phyloP scores from a whole-genome alignment of 75 land plant species.

The Selaginella tamariscina region DNA sequence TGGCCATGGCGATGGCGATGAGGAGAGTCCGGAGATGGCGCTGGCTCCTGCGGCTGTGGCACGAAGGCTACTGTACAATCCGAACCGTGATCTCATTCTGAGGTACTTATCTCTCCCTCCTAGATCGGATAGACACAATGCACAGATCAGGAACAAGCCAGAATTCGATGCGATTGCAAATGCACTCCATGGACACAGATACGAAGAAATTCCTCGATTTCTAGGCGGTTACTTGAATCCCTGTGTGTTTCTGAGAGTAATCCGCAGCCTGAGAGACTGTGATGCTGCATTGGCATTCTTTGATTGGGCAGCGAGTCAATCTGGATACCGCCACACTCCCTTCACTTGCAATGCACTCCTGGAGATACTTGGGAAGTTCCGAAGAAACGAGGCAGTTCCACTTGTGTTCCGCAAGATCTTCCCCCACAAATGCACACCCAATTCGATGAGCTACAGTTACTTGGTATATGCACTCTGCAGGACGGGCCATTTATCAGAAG shows the following conservation, averaged over 20 bases:
- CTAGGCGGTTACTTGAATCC: background rate
- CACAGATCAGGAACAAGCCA: too few relatives aligned
- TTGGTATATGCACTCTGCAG: constrained; percentile 1
- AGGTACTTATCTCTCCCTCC: too few relatives aligned
- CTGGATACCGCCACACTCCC: constrained; percentile 31
- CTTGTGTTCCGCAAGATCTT: background rate
- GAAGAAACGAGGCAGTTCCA: background rate
- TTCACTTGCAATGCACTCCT: constrained; percentile 39
- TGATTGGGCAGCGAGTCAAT: constrained; percentile 36
- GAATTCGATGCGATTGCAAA: background rate
- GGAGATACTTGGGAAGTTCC: constrained; percentile 42
- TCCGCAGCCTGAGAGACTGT: background rate
- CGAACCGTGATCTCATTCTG: too few relatives aligned
- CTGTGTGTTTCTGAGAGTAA: background rate
- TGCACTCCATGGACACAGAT: background rate
- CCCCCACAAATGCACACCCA: background rate
- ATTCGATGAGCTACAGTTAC: background rate
- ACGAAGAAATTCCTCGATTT: background rate
- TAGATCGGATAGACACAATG: too few relatives aligned
- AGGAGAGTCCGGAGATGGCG: too few relatives aligned
- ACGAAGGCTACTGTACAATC: too few relatives aligned
- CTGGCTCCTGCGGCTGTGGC: too few relatives aligned
- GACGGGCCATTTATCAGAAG: background rate
- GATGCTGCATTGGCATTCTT: constrained; percentile 44
- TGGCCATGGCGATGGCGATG: too few relatives aligned